Evolutionary conservation across 2,329 filamentous ascomycete species (phyloP), one percentile per base, ranked within the genome.

Genomic region (Lithohypha guttulata): DNA sequence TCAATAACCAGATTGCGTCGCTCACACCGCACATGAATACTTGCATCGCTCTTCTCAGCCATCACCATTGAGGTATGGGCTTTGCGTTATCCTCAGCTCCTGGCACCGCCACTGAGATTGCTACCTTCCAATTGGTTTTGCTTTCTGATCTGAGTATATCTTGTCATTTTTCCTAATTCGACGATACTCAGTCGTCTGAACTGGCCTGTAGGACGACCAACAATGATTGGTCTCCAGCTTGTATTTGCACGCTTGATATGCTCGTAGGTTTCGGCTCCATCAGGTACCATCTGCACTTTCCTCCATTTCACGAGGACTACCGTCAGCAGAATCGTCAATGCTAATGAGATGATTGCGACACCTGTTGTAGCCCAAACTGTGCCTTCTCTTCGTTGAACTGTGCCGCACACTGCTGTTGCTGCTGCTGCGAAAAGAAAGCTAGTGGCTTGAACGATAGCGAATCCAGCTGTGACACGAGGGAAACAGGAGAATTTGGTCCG

Each of bases 401-500:
- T 64, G n/a, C 81, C 81, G 5, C 80, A 80, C 11, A 83, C 65
- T 7, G 72, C 75, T 2, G 79, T 84, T 3, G 79, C 73, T 0
- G 71, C 71, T 0, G 81, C 81, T 0, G 81, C 80, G 34, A 84
- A 65, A 15, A 81, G 55, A 55, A 84, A 86, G 1, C 75, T 78
- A 22, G 85, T 58, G 2, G 71, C 70, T 52, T 87, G 81, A n/a
- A 75, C 73, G 6, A 77, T 66, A 19, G 81, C 81, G 53, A 84
- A 77, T 0, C 76, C 83, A 5, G 81, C 79, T 13, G 70, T 75
- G 6, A 86, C 76, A 26, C 82, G 72, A 5, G 83, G 83, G 47
- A 83, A 85, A 1, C 76, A 79, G 0, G 81, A 83, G 61, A 84
- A 86, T 53, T 83, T 84, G 8, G 75, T 84, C 23, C 72, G 60